A percentile compares a stretch with the other conserved stretches of the same genome.
These are phyloP conservation scores for Coemansia sp. DNA, from an alignment of 192 early-diverging fungal genomes.

Conservation along the genomic window DNA sequence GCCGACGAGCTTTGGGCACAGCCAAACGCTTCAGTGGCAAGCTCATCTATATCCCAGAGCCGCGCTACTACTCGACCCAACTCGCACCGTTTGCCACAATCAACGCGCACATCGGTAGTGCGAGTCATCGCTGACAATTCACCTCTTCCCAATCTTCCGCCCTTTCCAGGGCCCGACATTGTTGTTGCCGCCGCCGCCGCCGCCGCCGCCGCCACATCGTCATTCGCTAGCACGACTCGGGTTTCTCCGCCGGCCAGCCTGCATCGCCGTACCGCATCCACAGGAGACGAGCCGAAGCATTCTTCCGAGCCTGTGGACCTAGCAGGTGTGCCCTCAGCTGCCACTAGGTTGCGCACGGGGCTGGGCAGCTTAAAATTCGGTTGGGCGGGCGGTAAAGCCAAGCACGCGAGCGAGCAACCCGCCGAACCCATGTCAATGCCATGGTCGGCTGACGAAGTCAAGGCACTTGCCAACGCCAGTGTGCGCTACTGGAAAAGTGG, in stretches of 20 bases:
- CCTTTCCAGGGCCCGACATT: constrained; percentile 25
- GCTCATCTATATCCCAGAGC: neutral
- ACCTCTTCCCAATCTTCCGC: constrained; percentile 29
- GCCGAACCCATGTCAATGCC: constrained; percentile 6
- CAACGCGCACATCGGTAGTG: constrained; percentile 32
- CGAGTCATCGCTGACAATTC: constrained; percentile 25
- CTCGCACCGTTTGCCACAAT: constrained; percentile 17
- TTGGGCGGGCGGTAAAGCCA: constrained; percentile 18
- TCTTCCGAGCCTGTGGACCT: constrained; percentile 1
- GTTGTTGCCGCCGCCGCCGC: neutral
- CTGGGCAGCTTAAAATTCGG: constrained; percentile 25
- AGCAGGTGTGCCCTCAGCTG: neutral
- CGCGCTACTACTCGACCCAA: neutral
- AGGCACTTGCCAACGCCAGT: constrained; percentile 27
- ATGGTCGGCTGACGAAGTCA: constrained; percentile 38
- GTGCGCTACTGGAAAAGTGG: constrained; percentile 37
- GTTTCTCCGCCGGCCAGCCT: neutral
- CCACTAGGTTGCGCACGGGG: constrained; percentile 17
- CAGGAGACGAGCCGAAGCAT: constrained; percentile 15
- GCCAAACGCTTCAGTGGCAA: constrained; percentile 21
- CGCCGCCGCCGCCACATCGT: constrained; percentile 1
- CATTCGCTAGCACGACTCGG: constrained; percentile 9
- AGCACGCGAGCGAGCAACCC: constrained; percentile 1
- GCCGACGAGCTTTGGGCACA: constrained; percentile 35
- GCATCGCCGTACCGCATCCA: constrained; percentile 26